A percentile compares a stretch with the other conserved stretches of the same genome.
phyloP scores from a whole-genome alignment of 805 yeast genomes.

The Yarrowia sp. region DNA sequence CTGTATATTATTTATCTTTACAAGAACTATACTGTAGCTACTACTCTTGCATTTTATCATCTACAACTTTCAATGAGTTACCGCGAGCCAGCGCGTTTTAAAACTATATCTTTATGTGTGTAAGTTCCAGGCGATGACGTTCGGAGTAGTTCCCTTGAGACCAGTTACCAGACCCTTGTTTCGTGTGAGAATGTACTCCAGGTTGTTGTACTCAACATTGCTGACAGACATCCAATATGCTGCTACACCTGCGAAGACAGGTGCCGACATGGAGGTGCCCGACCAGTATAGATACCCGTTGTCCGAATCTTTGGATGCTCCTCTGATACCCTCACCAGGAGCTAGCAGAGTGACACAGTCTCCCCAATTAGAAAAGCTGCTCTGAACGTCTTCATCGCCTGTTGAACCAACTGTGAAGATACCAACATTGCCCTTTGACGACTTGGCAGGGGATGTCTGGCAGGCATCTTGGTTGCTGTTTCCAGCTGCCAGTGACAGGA shows the following conservation, averaged over 20 bases:
- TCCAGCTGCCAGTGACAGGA: constrained; percentile 47
- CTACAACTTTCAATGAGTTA: too few relatives aligned
- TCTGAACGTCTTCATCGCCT: constrained; percentile 69
- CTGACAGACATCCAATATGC: constrained; percentile 55
- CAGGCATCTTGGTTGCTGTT: constrained; percentile 80
- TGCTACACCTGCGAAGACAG: constrained; percentile 86
- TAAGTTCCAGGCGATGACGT: background rate
- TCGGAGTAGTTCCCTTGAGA: background rate
- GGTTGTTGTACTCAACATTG: background rate
- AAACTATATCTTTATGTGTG: background rate
- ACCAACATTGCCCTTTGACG: constrained; percentile 47
- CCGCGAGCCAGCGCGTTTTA: background rate
- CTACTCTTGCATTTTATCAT: too few relatives aligned
- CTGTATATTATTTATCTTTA: constrained; percentile 15
- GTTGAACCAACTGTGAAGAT: constrained; percentile 87
- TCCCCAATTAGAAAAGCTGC: constrained; percentile 86
- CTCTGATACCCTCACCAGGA: constrained; percentile 77
- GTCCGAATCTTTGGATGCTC: constrained; percentile 37
- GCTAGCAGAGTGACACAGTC: constrained; percentile 82
- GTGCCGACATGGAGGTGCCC: constrained; percentile 97
- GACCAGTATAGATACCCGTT: constrained; percentile 20
- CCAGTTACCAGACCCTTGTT: background rate
- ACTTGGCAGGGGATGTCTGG: constrained; percentile 68
- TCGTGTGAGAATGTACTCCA: background rate
- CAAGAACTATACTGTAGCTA: too few relatives aligned